A percentile compares a stretch with the other conserved stretches of the same genome.
These are phyloP conservation scores for Trichoderma pleuroti DNA, from an alignment of 2,329 filamentous ascomycete genomes.

Conservation along the genomic window DNA sequence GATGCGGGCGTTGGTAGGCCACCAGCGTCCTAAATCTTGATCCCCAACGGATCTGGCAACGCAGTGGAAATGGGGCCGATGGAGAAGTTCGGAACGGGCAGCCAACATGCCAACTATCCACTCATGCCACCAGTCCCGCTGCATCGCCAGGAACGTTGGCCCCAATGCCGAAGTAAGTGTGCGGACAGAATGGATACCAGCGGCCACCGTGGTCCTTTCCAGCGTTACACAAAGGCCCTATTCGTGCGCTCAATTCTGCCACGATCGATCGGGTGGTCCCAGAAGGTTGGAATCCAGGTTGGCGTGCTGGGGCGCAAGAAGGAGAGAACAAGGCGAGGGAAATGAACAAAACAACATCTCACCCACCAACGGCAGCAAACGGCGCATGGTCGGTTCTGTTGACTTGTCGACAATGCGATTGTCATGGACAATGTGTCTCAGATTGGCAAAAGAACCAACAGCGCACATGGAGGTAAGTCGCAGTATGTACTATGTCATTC, in stretches of 20 bases:
- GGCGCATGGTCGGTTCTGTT: neutral
- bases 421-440: neutral
- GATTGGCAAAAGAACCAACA: neutral
- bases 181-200: conserved; percentile 16
- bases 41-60: conserved; percentile 16
- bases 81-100: conserved; percentile 19
- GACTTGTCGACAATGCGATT: neutral
- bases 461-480: neutral
- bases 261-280: conserved; percentile 19
- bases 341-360: neutral
- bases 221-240: conserved; percentile 13
- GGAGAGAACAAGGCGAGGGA: neutral
- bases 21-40: conserved; percentile 7
- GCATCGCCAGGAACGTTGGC: conserved; percentile 19
- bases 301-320: neutral
- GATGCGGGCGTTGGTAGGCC: conserved; percentile 12
- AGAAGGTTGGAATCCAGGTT: conserved; percentile 15
- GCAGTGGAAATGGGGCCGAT: conserved; percentile 19
- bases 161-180: conserved; percentile 18
- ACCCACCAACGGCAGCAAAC: neutral
- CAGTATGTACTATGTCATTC: conserved; percentile 14
- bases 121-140: conserved; percentile 19
- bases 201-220: conserved; percentile 8
- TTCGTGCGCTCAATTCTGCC: conserved; percentile 15
- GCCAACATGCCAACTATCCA: conserved; percentile 16